phyloP scores from a whole-genome alignment of 2,329 filamentous ascomycete species.

The Arachnopeziza araneosa region DNA sequence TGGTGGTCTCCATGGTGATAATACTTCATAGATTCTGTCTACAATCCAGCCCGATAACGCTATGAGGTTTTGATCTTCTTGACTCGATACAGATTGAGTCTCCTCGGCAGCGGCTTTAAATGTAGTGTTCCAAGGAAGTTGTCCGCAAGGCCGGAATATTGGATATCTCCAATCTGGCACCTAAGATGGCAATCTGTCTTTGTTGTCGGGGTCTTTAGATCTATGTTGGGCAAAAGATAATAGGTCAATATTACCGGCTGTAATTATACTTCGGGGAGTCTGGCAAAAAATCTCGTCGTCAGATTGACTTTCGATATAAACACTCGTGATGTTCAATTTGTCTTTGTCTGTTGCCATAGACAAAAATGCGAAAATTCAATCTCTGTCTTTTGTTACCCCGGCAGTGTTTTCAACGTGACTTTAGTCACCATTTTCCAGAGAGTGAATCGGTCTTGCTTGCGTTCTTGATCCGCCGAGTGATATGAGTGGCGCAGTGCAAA shows the following conservation, averaged over 20 bases:
- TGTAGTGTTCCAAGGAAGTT: constrained; percentile 8
- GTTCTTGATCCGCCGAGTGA: background rate
- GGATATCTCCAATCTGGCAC: constrained; percentile 5
- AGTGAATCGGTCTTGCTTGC: background rate
- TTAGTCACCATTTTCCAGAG: background rate
- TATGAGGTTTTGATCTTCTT: background rate
- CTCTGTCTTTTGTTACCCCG: constrained; percentile 1
- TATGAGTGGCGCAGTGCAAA: background rate
- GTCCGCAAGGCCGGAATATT: constrained; percentile 6
- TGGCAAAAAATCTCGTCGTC: background rate
- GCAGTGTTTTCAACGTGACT: background rate
- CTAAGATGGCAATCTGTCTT: constrained; percentile 1
- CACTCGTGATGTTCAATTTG: background rate
- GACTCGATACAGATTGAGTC: background rate
- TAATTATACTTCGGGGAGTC: background rate
- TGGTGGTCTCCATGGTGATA: background rate
- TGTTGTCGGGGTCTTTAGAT: background rate
- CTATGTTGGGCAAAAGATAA: background rate
- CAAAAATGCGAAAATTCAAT: constrained; percentile 1
- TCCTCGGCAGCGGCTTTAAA: background rate
- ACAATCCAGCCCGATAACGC: constrained; percentile 1
- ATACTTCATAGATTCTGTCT: constrained; percentile 1
- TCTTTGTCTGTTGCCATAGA: background rate
- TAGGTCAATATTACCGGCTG: background rate
- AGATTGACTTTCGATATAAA: background rate